phyloP scores from a whole-genome alignment of 208 protist species.

The Acanthamoeba lugdunensis region DNA sequence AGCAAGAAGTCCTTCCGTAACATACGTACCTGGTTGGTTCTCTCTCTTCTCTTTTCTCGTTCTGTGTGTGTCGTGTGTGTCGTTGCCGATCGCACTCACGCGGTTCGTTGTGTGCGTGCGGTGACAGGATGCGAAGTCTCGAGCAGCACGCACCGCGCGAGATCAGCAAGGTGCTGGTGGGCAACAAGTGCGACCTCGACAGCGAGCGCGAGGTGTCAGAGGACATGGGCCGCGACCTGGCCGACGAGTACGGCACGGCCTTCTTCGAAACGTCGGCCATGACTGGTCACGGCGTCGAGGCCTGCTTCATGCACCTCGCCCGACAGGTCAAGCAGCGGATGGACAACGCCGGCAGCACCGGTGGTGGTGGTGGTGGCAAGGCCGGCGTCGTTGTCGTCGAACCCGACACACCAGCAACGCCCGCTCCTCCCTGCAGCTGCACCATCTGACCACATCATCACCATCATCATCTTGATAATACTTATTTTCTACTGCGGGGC shows the following conservation, averaged over 20 bases:
- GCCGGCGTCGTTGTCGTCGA: background rate
- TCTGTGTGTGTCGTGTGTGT: no score
- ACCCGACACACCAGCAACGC: background rate
- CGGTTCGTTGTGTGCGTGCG: background rate
- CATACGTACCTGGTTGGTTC: slow-evolving; percentile 87
- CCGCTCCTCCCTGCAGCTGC: background rate
- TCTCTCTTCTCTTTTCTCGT: background rate
- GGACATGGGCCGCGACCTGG: background rate
- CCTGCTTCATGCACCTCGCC: slow-evolving; percentile 24
- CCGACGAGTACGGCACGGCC: background rate
- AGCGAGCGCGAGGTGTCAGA: background rate
- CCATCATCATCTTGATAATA: no score
- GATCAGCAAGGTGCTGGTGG: slow-evolving; percentile 35
- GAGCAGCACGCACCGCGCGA: slow-evolving; percentile 14
- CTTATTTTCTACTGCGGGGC: no score
- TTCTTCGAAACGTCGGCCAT: slow-evolving; percentile 32
- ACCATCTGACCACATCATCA: background rate
- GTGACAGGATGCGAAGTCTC: slow-evolving; percentile 17
- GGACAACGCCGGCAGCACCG: background rate
- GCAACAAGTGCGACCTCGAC: slow-evolving; percentile 56
- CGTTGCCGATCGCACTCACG: no score
- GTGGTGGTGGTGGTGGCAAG: background rate
- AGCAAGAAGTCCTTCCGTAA: slow-evolving; percentile 96
- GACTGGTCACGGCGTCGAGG: background rate
- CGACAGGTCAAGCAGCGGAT: background rate